Evolutionary conservation across 2,329 filamentous ascomycete genomes (phyloP), one percentile per base, ranked within the genome.

Genomic region (Helotiales sp.): DNA sequence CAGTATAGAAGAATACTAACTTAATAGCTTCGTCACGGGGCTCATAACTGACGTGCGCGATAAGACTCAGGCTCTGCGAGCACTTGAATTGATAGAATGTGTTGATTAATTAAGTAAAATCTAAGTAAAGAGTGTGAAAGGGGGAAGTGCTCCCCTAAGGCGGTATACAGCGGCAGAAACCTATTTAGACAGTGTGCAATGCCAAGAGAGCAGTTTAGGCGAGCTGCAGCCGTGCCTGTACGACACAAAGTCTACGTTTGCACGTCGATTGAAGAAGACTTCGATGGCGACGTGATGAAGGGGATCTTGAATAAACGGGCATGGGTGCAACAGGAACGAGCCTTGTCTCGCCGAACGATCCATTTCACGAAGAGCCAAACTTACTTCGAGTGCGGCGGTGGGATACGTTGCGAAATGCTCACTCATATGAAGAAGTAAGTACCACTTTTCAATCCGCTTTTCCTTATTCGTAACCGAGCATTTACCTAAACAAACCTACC

Each of bases 241-340:
- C n/a, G n/a, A n/a, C n/a, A n/a, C n/a, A n/a, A n/a, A 49, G 40
- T 61, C 45, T 61, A 49, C 8, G 26, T 61, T 32, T 49, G 24
- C 45, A 37, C 17, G 34, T 49, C 45, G 22, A 26, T 37, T 11
- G n/a, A 3, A 1, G 26, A 61, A 15, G 59, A 61, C n/a, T 61
- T 61, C 28, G 17, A 34, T 32, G 24, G 24, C 8, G 59, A 61
- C 32, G 32, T 59, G 22, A 40, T 40, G 8, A 2, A 43, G 22
- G 55, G n/a, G 32, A 7, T 40, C 1, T 26, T 59, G 32, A 59
- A 59, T 26, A 34, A 8, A 59, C 17, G 34, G 22, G 32, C 55
- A 26, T 59, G n/a, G 55, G 55, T 59, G 22, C 34, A 43, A 20
- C 32, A 59, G 37, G 55, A 59, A 26, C 26, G 22, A 26, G 55